Conservation (phyloP, 805 yeast species). For the Saccharomyces mikatae region DNA sequence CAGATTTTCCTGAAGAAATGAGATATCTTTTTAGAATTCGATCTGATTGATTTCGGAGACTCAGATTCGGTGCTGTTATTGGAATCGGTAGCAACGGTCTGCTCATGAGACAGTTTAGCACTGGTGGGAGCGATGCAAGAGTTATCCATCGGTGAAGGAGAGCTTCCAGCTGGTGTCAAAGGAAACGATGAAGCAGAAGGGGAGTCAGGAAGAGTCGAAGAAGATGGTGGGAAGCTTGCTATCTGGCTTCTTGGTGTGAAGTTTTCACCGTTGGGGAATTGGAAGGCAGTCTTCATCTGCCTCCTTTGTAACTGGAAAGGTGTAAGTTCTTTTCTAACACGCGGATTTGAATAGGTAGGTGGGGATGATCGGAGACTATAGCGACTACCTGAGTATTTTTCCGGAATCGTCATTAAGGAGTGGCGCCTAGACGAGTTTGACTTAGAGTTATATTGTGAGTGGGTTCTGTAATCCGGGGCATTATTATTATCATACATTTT, state of each 20-base stretch:
- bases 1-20: neutral
- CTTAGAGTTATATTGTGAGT: neutral
- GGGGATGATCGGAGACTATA: neutral
- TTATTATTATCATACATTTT: neutral
- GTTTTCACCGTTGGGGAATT: conserved; percentile 29
- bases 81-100: neutral
- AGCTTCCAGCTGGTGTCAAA: neutral
- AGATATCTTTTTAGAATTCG: neutral
- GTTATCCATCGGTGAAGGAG: neutral
- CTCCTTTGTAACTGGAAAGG: conserved; percentile 26
- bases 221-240: neutral
- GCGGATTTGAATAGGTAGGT: neutral
- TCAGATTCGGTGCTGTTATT: neutral
- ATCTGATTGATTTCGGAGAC: neutral
- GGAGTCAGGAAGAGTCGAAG: neutral
- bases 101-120: neutral
- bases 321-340: conserved; percentile 9
- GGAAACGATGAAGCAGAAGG: neutral
- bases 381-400: neutral
- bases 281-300: conserved; percentile 24
- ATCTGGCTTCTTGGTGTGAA: conserved; percentile 24
- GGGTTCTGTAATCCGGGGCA: neutral
- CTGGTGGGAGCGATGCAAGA: neutral
- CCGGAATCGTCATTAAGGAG: neutral
- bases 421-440: neutral